Evolutionary conservation across 371 early-diverging fungal genomes (phyloP).

Genomic region (Mucor circinelloides): DNA sequence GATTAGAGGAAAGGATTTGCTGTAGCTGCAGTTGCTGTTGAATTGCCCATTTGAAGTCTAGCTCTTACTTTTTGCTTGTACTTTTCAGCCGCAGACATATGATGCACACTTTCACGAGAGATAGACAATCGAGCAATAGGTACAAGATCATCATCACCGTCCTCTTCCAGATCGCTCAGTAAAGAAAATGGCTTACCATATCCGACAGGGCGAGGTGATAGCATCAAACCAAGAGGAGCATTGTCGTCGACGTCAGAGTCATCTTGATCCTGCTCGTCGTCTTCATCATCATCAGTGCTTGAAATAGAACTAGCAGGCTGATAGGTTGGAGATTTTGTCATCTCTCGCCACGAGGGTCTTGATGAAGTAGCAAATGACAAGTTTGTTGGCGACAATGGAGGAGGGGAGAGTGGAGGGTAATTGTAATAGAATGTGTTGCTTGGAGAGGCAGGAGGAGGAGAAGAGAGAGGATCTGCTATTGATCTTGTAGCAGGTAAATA

Average conservation of each 20-base stretch:
- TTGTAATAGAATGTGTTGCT: neutral
- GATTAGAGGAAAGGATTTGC: neutral
- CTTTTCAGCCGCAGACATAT: slow-evolving; percentile 41
- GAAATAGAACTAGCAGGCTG: slow-evolving; percentile 21
- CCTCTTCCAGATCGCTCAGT: slow-evolving; percentile 29
- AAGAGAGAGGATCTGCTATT: neutral
- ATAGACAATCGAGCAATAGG: slow-evolving; percentile 30
- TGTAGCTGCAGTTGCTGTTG: neutral
- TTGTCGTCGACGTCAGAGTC: slow-evolving; percentile 16
- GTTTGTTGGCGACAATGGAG: slow-evolving; percentile 22
- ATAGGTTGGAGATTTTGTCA: slow-evolving; percentile 3
- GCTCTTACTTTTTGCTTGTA: slow-evolving; percentile 43
- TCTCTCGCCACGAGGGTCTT: slow-evolving; percentile 9
- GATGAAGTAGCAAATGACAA: neutral
- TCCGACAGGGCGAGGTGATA: neutral
- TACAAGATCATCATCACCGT: slow-evolving; percentile 39
- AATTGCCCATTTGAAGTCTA: slow-evolving; percentile 8
- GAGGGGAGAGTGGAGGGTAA: slow-evolving; percentile 6
- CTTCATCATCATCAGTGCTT: slow-evolving; percentile 17
- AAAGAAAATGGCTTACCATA: slow-evolving; percentile 2
- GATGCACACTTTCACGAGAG: slow-evolving; percentile 1
- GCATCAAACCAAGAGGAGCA: slow-evolving; percentile 16
- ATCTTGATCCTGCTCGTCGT: slow-evolving; percentile 7
- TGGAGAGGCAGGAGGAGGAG: neutral
- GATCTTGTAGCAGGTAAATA: neutral